These are phyloP conservation scores for Sisymbrium altissimum DNA, from an alignment of 345 rosid species.

Conservation along the genomic window DNA sequence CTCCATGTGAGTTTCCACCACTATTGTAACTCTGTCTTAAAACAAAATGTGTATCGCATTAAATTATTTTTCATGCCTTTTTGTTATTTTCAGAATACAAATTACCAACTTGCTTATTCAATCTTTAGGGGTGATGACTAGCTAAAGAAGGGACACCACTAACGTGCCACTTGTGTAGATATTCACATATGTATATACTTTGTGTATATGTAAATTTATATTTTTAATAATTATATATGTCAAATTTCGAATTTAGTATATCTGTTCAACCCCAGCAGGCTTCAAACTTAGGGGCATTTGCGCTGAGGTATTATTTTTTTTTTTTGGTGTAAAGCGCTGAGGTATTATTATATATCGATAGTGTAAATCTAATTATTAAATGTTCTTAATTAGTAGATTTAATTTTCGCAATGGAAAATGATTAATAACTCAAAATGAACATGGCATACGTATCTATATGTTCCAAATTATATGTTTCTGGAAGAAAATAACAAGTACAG, in stretches of 20 bases:
- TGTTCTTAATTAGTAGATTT: neutral
- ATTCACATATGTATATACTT: neutral
- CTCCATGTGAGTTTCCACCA: slow-evolving; percentile 41
- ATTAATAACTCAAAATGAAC: neutral
- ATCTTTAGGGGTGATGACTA: slow-evolving; percentile 26
- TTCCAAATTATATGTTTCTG: slow-evolving; percentile 14
- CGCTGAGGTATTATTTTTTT: neutral
- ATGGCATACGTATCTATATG: neutral
- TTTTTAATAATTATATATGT: neutral
- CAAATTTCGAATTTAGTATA: neutral
- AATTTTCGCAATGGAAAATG: neutral
- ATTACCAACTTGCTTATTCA: slow-evolving; percentile 32
- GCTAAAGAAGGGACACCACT: slow-evolving; percentile 39
- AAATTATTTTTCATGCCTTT: slow-evolving; percentile 12
- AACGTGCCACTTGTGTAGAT: slow-evolving; percentile 32
- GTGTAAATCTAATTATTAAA: neutral
- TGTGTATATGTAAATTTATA: neutral
- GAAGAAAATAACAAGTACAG: neutral
- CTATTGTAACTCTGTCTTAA: slow-evolving; percentile 19
- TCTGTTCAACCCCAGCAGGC: neutral
- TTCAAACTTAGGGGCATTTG: neutral
- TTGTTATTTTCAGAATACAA: slow-evolving; percentile 27
- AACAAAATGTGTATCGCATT: slow-evolving; percentile 19
- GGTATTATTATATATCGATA: neutral
- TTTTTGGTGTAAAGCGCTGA: no score